phyloP scores from a whole-genome alignment of 305 asterid species.

The Andrographis paniculata region DNA sequence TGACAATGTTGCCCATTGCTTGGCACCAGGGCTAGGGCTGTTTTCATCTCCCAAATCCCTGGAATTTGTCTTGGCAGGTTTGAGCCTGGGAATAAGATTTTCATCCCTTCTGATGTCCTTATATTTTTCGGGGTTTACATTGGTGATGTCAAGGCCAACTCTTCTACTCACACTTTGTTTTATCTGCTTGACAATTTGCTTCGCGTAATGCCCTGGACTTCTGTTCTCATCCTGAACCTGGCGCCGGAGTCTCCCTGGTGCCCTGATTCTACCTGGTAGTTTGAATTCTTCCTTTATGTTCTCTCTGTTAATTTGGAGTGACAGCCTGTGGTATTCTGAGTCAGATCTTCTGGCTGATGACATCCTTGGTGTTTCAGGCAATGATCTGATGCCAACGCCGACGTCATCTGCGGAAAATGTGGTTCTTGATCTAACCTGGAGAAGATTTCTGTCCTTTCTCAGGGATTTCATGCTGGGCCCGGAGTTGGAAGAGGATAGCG shows the following conservation, averaged over 20 bases:
- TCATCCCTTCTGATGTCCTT: background rate
- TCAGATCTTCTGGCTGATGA: conserved; percentile 1
- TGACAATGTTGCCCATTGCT: too few species aligned
- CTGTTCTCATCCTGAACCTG: conserved; percentile 29
- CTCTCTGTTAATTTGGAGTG: conserved; percentile 1
- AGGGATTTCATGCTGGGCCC: conserved; percentile 20
- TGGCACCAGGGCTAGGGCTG: too few species aligned
- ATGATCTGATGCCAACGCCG: background rate
- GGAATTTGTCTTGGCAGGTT: too few species aligned
- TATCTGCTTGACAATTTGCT: conserved; percentile 46
- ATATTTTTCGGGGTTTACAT: too few species aligned
- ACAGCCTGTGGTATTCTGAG: background rate
- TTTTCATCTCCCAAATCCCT: too few species aligned
- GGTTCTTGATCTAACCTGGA: background rate
- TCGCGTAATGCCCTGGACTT: conserved; percentile 34
- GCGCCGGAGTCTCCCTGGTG: too few species aligned
- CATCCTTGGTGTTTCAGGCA: background rate
- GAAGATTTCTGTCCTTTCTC: background rate
- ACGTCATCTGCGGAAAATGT: background rate
- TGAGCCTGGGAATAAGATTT: background rate
- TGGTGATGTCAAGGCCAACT: conserved; percentile 62
- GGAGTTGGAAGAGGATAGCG: conserved; percentile 15
- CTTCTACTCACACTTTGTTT: too few species aligned
- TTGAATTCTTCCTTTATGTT: background rate
- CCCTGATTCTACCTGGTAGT: background rate